Evolutionary conservation across 805 yeast species (phyloP).

Genomic region (Kazachstania taianensis): DNA sequence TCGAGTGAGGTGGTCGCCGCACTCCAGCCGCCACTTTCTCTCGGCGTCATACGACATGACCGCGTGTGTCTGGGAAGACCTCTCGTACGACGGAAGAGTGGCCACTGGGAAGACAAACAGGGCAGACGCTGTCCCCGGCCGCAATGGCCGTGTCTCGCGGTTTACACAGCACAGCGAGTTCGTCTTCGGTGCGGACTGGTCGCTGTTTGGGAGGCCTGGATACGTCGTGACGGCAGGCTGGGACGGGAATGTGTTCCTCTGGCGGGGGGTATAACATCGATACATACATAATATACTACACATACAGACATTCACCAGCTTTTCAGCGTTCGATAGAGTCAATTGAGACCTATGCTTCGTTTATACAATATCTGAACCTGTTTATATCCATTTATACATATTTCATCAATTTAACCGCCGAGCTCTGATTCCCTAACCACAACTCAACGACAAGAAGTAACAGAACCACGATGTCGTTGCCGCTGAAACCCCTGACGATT

Average conservation of each 20-base stretch:
- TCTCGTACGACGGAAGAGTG: conserved; percentile 47
- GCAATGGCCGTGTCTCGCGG: conserved; percentile 44
- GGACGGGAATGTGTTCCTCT: conserved; percentile 90
- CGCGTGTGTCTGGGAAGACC: conserved; percentile 74
- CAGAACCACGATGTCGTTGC: conserved; percentile 23
- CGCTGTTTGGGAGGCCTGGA: conserved; percentile 93
- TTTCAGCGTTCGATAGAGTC: no score
- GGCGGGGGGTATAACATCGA: conserved; percentile 74
- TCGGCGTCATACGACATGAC: conserved; percentile 91
- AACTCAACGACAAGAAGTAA: no score
- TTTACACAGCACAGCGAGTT: conserved; percentile 76
- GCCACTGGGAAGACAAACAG: conserved; percentile 28
- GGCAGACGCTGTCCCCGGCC: conserved; percentile 6
- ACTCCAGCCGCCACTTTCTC: conserved; percentile 55
- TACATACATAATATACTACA: no score
- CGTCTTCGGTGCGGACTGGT: conserved; percentile 90
- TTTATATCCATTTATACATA: no score
- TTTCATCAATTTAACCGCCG: no score
- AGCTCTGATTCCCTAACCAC: no score
- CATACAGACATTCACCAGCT: no score
- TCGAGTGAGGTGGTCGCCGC: conserved; percentile 84
- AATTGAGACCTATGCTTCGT: not conserved
- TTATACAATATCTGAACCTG: no score
- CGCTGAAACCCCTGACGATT: conserved; percentile 25
- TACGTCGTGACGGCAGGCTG: conserved; percentile 93